Percentiles rank a stretch among this genome's conserved stretches.
Evolutionary conservation across 257 asterid species (phyloP).

Genomic region (Petrea volubilis): DNA sequence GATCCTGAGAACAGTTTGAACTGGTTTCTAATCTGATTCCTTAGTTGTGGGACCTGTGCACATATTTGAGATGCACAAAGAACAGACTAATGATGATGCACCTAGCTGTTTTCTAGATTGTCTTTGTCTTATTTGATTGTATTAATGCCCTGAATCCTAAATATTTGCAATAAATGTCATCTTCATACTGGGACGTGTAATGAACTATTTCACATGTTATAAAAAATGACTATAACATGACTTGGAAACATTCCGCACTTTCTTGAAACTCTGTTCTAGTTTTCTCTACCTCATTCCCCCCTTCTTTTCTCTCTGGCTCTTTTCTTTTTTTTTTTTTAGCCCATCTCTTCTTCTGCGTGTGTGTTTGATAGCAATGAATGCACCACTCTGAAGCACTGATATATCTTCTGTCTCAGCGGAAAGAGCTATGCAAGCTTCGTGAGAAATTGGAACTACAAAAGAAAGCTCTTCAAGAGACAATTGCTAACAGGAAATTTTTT

Average conservation of each 20-base stretch:
- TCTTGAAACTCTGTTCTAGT: not conserved
- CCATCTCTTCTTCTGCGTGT: not conserved
- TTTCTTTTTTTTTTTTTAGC: not conserved
- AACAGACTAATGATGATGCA: not conserved
- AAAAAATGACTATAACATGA: not conserved
- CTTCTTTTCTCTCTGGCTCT: not conserved
- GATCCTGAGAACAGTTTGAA: not conserved
- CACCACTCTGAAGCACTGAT: constrained; percentile 13
- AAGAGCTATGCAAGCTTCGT: constrained; percentile 86
- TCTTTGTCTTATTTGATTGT: not conserved
- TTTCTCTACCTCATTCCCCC: constrained; percentile 1
- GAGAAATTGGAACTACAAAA: constrained; percentile 77
- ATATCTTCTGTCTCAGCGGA: constrained; percentile 63
- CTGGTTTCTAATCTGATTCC: not conserved
- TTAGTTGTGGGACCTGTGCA: not conserved
- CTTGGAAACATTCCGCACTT: not conserved
- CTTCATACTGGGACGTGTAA: not conserved
- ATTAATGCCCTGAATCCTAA: not conserved
- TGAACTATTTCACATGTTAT: not conserved
- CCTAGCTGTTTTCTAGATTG: not conserved
- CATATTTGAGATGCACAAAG: not conserved
- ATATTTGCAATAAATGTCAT: not conserved
- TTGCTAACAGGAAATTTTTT: constrained; percentile 80
- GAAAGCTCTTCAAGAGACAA: constrained; percentile 85
- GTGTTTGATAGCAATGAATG: constrained; percentile 11